Percentiles rank a stretch among this genome's conserved stretches.
Evolutionary conservation across 2,329 filamentous ascomycete genomes (phyloP).

Genomic region (Polychaeton citri): DNA sequence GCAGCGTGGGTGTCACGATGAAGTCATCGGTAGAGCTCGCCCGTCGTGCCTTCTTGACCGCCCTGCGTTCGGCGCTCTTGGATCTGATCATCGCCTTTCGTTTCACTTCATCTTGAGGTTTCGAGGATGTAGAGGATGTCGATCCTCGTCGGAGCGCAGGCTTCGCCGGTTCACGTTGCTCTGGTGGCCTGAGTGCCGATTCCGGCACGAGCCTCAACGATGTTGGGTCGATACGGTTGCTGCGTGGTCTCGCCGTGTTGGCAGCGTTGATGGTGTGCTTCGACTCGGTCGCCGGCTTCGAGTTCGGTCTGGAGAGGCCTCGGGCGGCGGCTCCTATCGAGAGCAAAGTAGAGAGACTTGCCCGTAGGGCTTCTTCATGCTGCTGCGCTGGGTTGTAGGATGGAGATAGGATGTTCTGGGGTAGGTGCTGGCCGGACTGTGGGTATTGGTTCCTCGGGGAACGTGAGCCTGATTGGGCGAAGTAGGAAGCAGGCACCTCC

Average conservation of each 20-base stretch:
- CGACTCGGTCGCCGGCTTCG: conserved; percentile 24
- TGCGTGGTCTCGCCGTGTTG: conserved; percentile 7
- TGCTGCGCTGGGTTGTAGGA: conserved; percentile 57
- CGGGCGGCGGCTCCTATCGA: conserved; percentile 90
- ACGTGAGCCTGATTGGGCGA: conserved; percentile 23
- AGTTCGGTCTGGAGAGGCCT: conserved; percentile 53
- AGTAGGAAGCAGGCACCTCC: conserved; percentile 32
- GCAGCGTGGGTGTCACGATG: conserved; percentile 42
- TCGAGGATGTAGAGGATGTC: conserved; percentile 14
- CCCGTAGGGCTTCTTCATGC: conserved; percentile 82
- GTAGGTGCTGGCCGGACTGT: conserved; percentile 31
- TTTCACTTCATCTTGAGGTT: neutral
- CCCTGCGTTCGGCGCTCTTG: conserved; percentile 29
- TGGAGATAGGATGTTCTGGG: conserved; percentile 58
- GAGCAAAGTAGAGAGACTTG: conserved; percentile 84
- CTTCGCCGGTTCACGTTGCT: conserved; percentile 16
- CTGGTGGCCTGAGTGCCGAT: conserved; percentile 32
- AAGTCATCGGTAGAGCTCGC: conserved; percentile 10
- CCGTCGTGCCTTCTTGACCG: conserved; percentile 29
- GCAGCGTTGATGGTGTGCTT: conserved; percentile 17
- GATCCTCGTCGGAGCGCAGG: conserved; percentile 22
- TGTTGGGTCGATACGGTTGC: conserved; percentile 33
- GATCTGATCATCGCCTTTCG: neutral
- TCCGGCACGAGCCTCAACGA: conserved; percentile 48
- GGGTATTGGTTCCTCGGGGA: conserved; percentile 23